Evolutionary conservation across 2,329 filamentous ascomycete species (phyloP).

Genomic region (Neurospora sp.): DNA sequence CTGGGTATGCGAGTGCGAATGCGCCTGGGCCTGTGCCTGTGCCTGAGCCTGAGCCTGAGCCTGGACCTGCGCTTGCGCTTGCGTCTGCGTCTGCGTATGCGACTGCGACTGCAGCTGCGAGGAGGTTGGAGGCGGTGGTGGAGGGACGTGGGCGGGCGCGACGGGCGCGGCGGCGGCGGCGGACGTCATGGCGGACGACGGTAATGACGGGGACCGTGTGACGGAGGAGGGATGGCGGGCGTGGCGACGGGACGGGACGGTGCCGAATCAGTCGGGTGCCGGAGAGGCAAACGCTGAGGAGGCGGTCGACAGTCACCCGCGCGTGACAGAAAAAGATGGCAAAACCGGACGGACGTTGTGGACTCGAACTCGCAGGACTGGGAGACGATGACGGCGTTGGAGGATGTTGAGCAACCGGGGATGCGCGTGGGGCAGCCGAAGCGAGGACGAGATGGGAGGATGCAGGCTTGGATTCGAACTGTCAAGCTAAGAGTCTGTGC

Average conservation of each 20-base stretch:
- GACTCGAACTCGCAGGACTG: background rate
- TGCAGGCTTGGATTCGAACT: background rate
- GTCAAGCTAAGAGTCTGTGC: background rate
- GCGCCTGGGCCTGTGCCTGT: background rate
- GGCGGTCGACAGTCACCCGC: background rate
- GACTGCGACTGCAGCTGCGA: background rate
- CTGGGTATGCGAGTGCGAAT: background rate
- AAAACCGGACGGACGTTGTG: background rate
- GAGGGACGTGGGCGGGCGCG: background rate
- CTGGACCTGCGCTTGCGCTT: background rate
- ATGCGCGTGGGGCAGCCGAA: background rate
- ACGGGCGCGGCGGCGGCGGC: background rate
- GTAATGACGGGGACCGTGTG: background rate
- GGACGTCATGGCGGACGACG: background rate
- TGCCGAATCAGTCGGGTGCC: background rate
- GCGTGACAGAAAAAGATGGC: background rate
- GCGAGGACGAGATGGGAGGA: background rate
- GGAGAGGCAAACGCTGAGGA: background rate
- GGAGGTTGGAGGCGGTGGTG: background rate
- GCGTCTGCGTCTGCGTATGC: background rate
- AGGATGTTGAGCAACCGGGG: background rate
- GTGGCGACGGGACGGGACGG: background rate
- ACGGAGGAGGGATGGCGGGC: background rate
- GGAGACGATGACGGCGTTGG: background rate
- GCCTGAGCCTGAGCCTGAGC: background rate